Evolutionary conservation across 495 filamentous ascomycete genomes (phyloP).

Genomic region (Delitschia confertaspora): DNA sequence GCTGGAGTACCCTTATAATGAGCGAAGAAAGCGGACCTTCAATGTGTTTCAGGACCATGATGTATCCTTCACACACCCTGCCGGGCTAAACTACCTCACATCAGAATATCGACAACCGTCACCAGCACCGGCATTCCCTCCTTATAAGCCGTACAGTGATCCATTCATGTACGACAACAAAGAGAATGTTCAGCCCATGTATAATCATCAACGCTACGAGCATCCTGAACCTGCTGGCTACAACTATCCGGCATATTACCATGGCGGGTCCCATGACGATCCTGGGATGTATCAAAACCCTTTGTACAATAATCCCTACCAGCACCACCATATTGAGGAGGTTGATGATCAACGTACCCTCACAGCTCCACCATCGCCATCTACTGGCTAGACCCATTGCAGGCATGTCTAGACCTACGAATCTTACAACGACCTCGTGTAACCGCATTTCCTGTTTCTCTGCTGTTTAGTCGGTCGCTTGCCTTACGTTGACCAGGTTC

Average conservation of each 20-base stretch:
- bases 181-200: slow-evolving; percentile 17
- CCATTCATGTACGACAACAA: slow-evolving; percentile 18
- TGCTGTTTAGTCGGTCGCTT: neutral
- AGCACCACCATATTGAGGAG: slow-evolving; percentile 13
- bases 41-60: slow-evolving; percentile 30
- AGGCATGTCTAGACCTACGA: slow-evolving; percentile 11
- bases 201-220: slow-evolving; percentile 9
- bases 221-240: slow-evolving; percentile 7
- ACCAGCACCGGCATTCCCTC: slow-evolving; percentile 7
- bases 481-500: neutral
- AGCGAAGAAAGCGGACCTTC: slow-evolving; percentile 24
- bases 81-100: slow-evolving; percentile 26
- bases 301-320: slow-evolving; percentile 16
- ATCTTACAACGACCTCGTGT: slow-evolving; percentile 3
- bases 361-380: slow-evolving; percentile 28
- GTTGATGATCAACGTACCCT: slow-evolving; percentile 26
- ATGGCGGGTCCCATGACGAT: slow-evolving; percentile 15
- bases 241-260: slow-evolving; percentile 11
- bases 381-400: slow-evolving; percentile 16
- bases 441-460: neutral
- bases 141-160: slow-evolving; percentile 20
- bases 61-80: slow-evolving; percentile 29
- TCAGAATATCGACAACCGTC: slow-evolving; percentile 23
- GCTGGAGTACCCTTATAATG: slow-evolving; percentile 15
- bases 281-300: slow-evolving; percentile 8